Base-by-base conservation (phyloP, 441 rosid genomes). In the Syzygium syzygioides region DNA sequence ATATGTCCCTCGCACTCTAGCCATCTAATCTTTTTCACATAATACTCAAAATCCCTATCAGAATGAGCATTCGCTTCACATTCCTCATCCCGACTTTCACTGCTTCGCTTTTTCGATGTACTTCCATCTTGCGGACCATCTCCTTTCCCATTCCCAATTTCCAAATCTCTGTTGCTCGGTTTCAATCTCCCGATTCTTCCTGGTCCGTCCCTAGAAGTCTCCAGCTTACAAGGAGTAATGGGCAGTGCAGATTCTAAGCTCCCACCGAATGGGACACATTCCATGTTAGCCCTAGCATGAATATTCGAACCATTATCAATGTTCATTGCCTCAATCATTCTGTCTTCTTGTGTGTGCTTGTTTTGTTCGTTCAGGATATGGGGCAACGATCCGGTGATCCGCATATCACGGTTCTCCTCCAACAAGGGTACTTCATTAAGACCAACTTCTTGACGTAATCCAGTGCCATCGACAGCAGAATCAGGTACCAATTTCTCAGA, bases 1-100 rank as follows among this genome's bases (percentile, higher is more conserved):
- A 98, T 95, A 90, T 96, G 98, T 37, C 99, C 99, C 90, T 94
- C 91, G 55, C 98, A 88, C 90, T 98, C 98, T 89, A 98, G 89
- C 94, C 97, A 92, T 90, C 98, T 93, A 86, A 98, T 93, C 87
- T 92, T 93, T 94, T 95, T 97, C 92, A 96, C 96, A 54, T 93
- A 95, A 87, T 90, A 96, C 93, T 94, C 97, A 84, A 98, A 96
- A 89, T 95, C 98, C 87, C 93, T 90, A 83, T 94, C 94, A 57
- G 96, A 91, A 88, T 88, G 90, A 79, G 92, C 94, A 86, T 93
- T 91, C 5, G 89, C 92, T 54, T 89, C 83, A 52, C 91, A 90
- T 20, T 94, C 98, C 7, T 95, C 95, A 28, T 94, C 94, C 86
- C 86, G 91, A 76, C 92, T 91, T 90, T 92, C 94, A 56, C 90